These are phyloP conservation scores for Murraya koenigii DNA, from an alignment of 345 rosid genomes.

Conservation along the genomic window DNA sequence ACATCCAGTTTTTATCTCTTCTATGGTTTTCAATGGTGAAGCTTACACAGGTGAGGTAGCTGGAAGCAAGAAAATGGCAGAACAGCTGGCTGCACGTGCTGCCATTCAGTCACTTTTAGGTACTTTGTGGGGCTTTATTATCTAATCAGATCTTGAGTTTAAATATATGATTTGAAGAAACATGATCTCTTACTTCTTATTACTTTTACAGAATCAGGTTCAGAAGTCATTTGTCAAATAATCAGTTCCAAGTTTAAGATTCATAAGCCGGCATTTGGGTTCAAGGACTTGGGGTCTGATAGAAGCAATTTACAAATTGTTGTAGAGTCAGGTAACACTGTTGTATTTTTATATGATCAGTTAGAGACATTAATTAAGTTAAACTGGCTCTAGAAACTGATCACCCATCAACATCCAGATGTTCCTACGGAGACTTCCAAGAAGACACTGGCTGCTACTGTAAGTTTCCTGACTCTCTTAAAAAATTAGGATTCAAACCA, in stretches of 20 bases:
- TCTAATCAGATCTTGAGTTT: not conserved
- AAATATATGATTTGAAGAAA: too few species aligned
- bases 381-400: not conserved
- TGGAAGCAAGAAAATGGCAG: constrained; percentile 26
- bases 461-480: not conserved
- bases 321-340: not conserved
- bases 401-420: not conserved
- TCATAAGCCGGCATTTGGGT: not conserved
- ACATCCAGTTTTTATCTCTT: constrained; percentile 14
- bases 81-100: constrained; percentile 20
- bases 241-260: constrained; percentile 22
- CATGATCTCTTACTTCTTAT: too few species aligned
- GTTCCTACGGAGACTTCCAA: not conserved
- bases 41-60: constrained; percentile 10
- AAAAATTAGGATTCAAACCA: not conserved
- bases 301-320: not conserved
- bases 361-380: not conserved
- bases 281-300: not conserved
- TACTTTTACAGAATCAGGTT: constrained; percentile 14
- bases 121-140: constrained; percentile 1
- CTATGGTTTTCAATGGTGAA: constrained; percentile 19
- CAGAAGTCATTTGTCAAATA: constrained; percentile 20
- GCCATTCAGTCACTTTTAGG: constrained; percentile 25
- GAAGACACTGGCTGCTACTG: not conserved
- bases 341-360: not conserved